phyloP scores from a whole-genome alignment of 2,329 filamentous ascomycete genomes.

The Cladosporium sp. region DNA sequence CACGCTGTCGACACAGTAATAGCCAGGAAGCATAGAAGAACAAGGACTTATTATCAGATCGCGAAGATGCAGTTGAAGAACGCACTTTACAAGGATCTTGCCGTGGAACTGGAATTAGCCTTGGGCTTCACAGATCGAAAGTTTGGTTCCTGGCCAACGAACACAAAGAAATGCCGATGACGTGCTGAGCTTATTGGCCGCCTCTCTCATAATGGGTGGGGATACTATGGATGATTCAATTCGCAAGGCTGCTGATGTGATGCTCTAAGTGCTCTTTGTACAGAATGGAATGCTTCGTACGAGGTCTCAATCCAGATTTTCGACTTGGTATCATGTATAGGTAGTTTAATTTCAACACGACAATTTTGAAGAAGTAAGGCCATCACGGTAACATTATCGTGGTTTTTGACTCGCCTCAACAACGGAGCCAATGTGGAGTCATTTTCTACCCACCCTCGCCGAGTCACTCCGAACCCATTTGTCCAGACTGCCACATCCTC shows the following conservation, averaged over 20 bases:
- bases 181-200: constrained; percentile 5
- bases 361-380: background rate
- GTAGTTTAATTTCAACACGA: background rate
- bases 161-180: background rate
- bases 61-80: background rate
- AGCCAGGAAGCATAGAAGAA: background rate
- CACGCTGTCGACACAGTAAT: background rate
- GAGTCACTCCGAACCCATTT: constrained; percentile 18
- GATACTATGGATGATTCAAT: background rate
- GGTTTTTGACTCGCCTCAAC: background rate
- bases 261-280: background rate
- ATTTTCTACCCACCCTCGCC: constrained; percentile 18
- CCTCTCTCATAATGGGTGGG: constrained; percentile 5
- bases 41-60: background rate
- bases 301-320: background rate
- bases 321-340: background rate
- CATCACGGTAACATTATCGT: background rate
- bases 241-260: background rate
- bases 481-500: constrained; percentile 12
- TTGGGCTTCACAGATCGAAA: constrained; percentile 4
- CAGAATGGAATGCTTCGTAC: background rate
- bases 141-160: constrained; percentile 13
- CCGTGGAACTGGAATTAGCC: background rate
- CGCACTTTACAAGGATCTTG: background rate
- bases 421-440: constrained; percentile 9